Evolutionary conservation across 352 stramenopile genomes (phyloP).

Genomic region (Globisporangium echinulatum): DNA sequence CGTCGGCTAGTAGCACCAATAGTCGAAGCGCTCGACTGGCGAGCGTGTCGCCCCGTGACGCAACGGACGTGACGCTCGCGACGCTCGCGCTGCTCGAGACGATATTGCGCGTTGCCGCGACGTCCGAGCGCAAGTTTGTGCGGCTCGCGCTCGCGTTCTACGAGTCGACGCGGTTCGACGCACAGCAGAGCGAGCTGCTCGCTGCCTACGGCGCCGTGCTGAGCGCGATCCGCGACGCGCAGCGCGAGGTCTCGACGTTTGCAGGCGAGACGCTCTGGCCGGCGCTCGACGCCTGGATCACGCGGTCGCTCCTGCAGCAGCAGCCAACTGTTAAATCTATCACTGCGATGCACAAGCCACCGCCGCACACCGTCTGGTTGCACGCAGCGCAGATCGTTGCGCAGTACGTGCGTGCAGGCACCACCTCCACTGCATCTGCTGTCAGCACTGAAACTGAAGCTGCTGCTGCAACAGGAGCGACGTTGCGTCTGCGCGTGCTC

Average conservation of each 20-base stretch:
- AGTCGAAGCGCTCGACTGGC: neutral
- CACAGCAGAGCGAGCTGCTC: slow-evolving; percentile 13
- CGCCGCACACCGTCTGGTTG: slow-evolving; percentile 4
- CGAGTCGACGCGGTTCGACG: slow-evolving; percentile 14
- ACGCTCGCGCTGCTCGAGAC: slow-evolving; percentile 30
- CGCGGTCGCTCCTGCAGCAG: slow-evolving; percentile 1
- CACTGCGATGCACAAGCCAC: neutral
- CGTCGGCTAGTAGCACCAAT: slow-evolving; percentile 2
- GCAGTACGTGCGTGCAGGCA: slow-evolving; percentile 3
- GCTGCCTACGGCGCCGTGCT: slow-evolving; percentile 18
- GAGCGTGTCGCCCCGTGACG: slow-evolving; percentile 18
- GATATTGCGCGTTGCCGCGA: slow-evolving; percentile 21
- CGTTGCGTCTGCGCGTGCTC: slow-evolving; percentile 2
- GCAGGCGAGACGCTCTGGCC: slow-evolving; percentile 32
- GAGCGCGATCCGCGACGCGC: slow-evolving; percentile 19
- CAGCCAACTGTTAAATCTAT: neutral
- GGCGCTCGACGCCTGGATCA: slow-evolving; percentile 15
- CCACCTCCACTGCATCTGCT: no score
- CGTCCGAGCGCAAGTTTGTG: slow-evolving; percentile 28
- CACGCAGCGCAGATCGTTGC: slow-evolving; percentile 8
- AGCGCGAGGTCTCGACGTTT: slow-evolving; percentile 20
- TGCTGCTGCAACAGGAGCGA: neutral
- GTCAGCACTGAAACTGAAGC: neutral
- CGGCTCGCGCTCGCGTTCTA: slow-evolving; percentile 28
- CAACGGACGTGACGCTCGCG: slow-evolving; percentile 17